Evolutionary conservation across 1,284 basidiomycete species (phyloP).

Genomic region (Singerocomus inundabilis): DNA sequence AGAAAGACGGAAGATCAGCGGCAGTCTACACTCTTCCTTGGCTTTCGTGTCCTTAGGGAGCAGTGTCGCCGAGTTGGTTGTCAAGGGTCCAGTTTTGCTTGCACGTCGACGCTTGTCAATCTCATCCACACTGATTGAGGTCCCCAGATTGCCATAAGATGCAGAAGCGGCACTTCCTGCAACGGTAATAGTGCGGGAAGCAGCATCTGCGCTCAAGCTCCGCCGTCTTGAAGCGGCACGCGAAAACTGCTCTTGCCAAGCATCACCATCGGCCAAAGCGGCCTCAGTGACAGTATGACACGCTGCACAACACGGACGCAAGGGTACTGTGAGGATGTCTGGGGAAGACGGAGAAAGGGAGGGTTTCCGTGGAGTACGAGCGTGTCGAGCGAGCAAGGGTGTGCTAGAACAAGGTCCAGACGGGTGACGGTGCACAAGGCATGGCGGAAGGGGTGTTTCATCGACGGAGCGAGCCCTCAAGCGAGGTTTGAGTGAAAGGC

Average conservation of each 20-base stretch:
- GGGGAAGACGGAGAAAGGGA: conserved; percentile 21
- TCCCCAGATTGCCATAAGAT: conserved; percentile 21
- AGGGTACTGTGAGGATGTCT: conserved; percentile 46
- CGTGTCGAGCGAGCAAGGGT: conserved; percentile 2
- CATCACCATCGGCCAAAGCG: conserved; percentile 44
- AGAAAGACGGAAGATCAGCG: not conserved
- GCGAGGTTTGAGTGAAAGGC: conserved; percentile 38
- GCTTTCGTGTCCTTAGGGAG: conserved; percentile 16
- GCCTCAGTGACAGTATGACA: conserved; percentile 52
- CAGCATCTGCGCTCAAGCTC: conserved; percentile 43
- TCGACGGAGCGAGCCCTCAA: conserved; percentile 35
- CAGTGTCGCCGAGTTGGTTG: not conserved
- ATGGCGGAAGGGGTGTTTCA: conserved; percentile 39
- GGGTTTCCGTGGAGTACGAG: conserved; percentile 11
- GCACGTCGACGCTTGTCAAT: conserved; percentile 52
- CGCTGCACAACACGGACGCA: conserved; percentile 58
- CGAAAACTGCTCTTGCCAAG: conserved; percentile 59
- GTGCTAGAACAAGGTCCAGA: conserved; percentile 7
- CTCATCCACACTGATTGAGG: conserved; percentile 57
- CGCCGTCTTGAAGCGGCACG: conserved; percentile 58
- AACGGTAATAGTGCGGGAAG: conserved; percentile 27
- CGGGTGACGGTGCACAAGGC: conserved; percentile 44
- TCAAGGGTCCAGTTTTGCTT: conserved; percentile 24
- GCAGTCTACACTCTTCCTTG: not conserved
- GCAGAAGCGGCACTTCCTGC: conserved; percentile 28